Base-by-base conservation (phyloP, 495 filamentous ascomycete genomes). In the Aspergillus kassunensis region DNA sequence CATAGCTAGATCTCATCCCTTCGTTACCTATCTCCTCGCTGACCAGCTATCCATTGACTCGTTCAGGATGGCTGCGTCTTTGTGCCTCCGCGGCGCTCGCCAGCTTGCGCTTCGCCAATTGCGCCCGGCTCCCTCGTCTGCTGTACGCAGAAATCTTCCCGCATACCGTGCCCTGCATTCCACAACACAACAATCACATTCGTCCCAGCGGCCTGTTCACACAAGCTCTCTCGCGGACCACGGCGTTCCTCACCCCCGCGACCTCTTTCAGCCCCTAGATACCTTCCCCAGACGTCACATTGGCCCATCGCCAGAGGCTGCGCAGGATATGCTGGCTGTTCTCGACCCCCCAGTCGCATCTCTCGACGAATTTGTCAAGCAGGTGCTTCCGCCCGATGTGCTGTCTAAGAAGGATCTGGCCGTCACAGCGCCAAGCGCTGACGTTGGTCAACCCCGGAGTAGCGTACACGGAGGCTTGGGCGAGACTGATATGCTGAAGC, bases 251-350 rank as follows among this genome's bases (percentile, higher is more conserved):
- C 69, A 74, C 43, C 71, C 71, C 21, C 64, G 61, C 43, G 71
- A 76, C 57, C 49, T 70, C 23, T 74, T 74, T 57, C 73, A 77
- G 39, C 76, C 76, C 36, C 66, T 79, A 51, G 76, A 80, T 70
- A 87, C 83, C 20, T 98, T 98, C 64, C 78, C 87, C 44, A 76
- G 85, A 21, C 83, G 93, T n/a, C 93, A 98, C 64, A 95, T 97
- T 71, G 93, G 93, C 3, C 93, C 93, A n/a, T 84, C 86, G 39
- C 76, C 85, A 18, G 72, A 76, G 29, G 85, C 86, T 41, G 82
- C 81, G 0, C 66, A 83, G 55, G 71, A 86, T 59, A 98, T 98
- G 93, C 82, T 98, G 30, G 79, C 83, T 37, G 79, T 78, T 3
- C 77, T 98, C 7, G 83, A 89, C 45, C 91, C 91, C 3, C 88